Percentiles rank a stretch among this genome's conserved stretches.
Evolutionary conservation across 805 yeast genomes (phyloP).

Genomic region (Cyberlindnera suaveolens): DNA sequence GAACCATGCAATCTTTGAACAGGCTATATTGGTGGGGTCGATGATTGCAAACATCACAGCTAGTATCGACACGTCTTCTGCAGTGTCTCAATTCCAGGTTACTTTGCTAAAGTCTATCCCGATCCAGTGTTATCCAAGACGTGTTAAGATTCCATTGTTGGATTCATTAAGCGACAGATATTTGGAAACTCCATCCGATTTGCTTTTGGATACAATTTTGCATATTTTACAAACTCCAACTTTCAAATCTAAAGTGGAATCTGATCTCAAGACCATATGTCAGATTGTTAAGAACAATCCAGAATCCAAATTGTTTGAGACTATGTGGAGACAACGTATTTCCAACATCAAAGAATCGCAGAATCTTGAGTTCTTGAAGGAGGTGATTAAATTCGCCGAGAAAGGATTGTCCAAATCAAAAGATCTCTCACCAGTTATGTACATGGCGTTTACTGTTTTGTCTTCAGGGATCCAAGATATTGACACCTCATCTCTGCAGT

Average conservation of each 20-base stretch:
- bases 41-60: constrained; percentile 21
- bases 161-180: constrained; percentile 17
- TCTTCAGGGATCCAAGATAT: neutral
- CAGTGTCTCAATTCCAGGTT: constrained; percentile 1
- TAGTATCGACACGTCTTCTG: constrained; percentile 2
- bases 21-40: constrained; percentile 29
- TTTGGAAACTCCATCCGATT: constrained; percentile 4
- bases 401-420: constrained; percentile 8
- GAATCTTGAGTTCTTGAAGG: constrained; percentile 21
- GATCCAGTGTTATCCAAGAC: constrained; percentile 39
- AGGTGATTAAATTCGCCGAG: constrained; percentile 12
- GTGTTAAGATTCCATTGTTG: constrained; percentile 24
- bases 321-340: constrained; percentile 35
- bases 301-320: constrained; percentile 26
- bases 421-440: constrained; percentile 6
- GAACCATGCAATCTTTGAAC: constrained; percentile 43
- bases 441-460: constrained; percentile 14
- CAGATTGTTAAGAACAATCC: constrained; percentile 14
- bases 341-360: constrained; percentile 30
- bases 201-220: constrained; percentile 21
- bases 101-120: constrained; percentile 33
- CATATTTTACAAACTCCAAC: constrained; percentile 47
- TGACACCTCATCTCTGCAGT: constrained; percentile 2
- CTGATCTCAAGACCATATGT: constrained; percentile 26
- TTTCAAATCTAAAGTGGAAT: constrained; percentile 46